Base-by-base conservation (phyloP, 495 filamentous ascomycete species). In the Talaromyces nanjingensis region DNA sequence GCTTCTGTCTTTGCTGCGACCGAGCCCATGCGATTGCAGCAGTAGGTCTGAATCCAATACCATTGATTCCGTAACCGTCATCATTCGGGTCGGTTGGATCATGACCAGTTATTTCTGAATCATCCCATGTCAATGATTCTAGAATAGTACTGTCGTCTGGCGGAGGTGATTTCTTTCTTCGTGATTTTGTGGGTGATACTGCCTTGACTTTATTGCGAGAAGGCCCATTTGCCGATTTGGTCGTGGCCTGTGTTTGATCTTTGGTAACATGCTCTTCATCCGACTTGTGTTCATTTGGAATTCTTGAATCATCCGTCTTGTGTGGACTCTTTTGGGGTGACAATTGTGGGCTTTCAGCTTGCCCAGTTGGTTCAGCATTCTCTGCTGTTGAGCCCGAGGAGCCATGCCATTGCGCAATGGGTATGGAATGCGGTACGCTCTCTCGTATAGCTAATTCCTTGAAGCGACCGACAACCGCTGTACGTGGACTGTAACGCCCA, bases 11-110 rank as follows among this genome's bases (percentile, higher is more conserved):
- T 72, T 86, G 89, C 72, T 92, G 84, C 6, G 84, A 81, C 62
- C 93, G 81, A 27, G 86, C 86, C 72, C 90, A 87, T 1, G 91
- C 93, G 33, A 92, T 86, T 34, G 89, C 89, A 18, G 92, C 83
- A 8, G 92, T 97, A 0, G 93, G 93, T 66, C 86, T 88, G 74
- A 96, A 97, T 1, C 93, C 93, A 69, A 98, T 89, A 14, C 93
- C 93, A 73, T 96, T 91, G 66, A 92, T 90, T 42, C 89, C 89
- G 39, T 89, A 89, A 27, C 89, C 89, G 73, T 92, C 89, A 66
- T 91, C 89, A 62, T 82, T 85, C 45, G 86, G 87, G 71, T 91
- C 89, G 33, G 81, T 81, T 3, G 87, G 87, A 66, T 89, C 81
- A 70, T 94, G 89, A 18, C 91, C 86, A 0, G 91, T 96, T 65